Base-by-base conservation (phyloP, 2,329 filamentous ascomycete species). In the Fusarium incarnatum region DNA sequence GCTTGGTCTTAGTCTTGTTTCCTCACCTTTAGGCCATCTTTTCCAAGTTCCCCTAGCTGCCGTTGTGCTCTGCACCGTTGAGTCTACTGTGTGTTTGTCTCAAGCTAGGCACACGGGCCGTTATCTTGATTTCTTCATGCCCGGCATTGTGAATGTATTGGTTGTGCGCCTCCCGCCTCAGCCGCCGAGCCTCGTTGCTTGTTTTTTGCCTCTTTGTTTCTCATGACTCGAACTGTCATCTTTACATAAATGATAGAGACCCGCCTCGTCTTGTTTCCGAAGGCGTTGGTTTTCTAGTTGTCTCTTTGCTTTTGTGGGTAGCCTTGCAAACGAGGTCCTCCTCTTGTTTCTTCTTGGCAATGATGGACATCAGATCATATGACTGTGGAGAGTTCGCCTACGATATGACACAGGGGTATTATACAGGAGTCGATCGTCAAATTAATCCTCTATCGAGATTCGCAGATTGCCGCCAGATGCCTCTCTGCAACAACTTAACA, bases 341-440 rank as follows among this genome's bases (percentile, higher is more conserved):
- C n/a, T 13, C 18, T 42, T n/a, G 2, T 20, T 50, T 28, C 30
- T 18, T 37, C 23, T 10, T 28, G 53, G 44, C 30, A 50, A 12
- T 12, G 54, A 56, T 56, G 22, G 25, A 18, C 3, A 63, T 63
- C 60, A 48, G 11, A 18, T 56, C 42, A 44, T 44, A 30, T 20
- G 4, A 40, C 11, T 8, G 8, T 25, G 13, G 27, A 56, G 13
- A 13, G 1, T 5, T 37, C 16, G 23, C 54, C 10, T 18, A 32
- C 6, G 7, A 10, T 20, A 23, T 32, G 16, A 3, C 1, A 22
- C n/a, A 47, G 8, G 41, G 30, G 15, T 4, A 11, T 11, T 15
- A 18, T 9, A 13, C 15, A 20, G 23, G 15, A n/a, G 13, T 25
- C 18, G 45, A 25, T 30, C 20, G 7, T 16, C 4, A 16, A 13